A percentile compares a stretch with the other conserved stretches of the same genome.
Conservation (phyloP, 2,329 filamentous ascomycete species). For the Arthrobotrys conoides region DNA sequence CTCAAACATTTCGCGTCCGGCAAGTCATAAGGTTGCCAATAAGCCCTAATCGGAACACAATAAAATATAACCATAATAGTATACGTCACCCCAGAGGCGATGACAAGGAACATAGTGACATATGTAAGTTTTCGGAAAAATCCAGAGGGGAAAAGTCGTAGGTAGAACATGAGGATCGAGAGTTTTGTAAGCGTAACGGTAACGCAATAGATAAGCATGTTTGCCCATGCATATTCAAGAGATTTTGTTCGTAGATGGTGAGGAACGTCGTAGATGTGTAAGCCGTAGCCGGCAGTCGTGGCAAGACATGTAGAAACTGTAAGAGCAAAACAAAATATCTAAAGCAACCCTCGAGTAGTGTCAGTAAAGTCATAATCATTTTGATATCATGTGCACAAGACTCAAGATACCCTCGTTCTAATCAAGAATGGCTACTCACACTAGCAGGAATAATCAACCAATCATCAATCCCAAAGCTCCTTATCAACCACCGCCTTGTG, state of each 20-base stretch:
- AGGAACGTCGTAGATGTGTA: constrained; percentile 58
- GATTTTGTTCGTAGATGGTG: constrained; percentile 55
- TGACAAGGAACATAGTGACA: constrained; percentile 38
- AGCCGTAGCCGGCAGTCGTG: constrained; percentile 57
- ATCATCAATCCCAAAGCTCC: constrained; percentile 56
- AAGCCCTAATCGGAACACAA: constrained; percentile 53
- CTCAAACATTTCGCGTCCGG: constrained; percentile 50
- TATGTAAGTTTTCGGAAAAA: constrained; percentile 42
- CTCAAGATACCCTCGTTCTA: not conserved
- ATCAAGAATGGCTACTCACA: constrained; percentile 32
- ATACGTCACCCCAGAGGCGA: constrained; percentile 37
- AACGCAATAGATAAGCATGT: constrained; percentile 53
- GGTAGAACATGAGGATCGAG: constrained; percentile 58
- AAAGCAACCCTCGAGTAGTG: not conserved
- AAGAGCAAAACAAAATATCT: constrained; percentile 57
- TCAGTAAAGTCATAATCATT: not conserved
- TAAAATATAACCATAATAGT: constrained; percentile 50
- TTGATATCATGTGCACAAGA: not conserved
- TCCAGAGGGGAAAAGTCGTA: constrained; percentile 41
- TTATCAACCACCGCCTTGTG: constrained; percentile 52
- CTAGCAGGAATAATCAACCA: constrained; percentile 57
- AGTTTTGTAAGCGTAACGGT: constrained; percentile 55
- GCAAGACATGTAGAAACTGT: constrained; percentile 60
- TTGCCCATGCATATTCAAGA: constrained; percentile 59
- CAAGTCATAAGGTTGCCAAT: constrained; percentile 48